A percentile compares a stretch with the other conserved stretches of the same genome.
phyloP scores from a whole-genome alignment of 306 rosid genomes.

The Malus sieversii region DNA sequence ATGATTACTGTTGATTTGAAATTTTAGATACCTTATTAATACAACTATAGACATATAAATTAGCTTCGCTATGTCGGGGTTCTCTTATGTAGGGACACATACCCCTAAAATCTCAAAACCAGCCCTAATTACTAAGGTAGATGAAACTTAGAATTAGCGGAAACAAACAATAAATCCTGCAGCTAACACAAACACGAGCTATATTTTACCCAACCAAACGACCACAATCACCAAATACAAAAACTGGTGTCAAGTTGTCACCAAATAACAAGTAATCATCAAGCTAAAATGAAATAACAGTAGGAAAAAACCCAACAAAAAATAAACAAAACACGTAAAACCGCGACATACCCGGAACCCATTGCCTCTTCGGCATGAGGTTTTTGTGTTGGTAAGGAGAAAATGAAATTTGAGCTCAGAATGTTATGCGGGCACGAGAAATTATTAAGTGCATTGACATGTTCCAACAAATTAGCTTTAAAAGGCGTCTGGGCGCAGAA shows the following conservation, averaged over 20 bases:
- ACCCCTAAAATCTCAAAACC: no score
- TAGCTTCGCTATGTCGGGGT: no score
- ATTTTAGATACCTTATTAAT: no score
- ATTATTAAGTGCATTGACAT: constrained; percentile 46
- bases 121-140: no score
- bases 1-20: no score
- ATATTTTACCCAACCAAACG: not conserved
- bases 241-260: not conserved
- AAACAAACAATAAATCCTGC: not conserved
- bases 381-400: constrained; percentile 51
- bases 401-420: constrained; percentile 57
- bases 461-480: constrained; percentile 55
- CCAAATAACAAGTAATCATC: not conserved
- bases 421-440: constrained; percentile 49
- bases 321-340: no score
- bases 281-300: not conserved
- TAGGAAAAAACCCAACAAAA: not conserved
- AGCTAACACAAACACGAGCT: not conserved
- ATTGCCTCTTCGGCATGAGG: constrained; percentile 20
- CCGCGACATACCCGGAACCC: not conserved
- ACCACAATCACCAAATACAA: not conserved
- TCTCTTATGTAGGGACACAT: not conserved
- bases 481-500: constrained; percentile 23
- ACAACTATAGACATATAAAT: no score
- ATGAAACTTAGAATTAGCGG: not conserved